Percentiles rank a stretch among this genome's conserved stretches.
These are phyloP conservation scores for Nevesoporus exiguus DNA, from an alignment of 768 basidiomycete genomes.

Conservation along the genomic window DNA sequence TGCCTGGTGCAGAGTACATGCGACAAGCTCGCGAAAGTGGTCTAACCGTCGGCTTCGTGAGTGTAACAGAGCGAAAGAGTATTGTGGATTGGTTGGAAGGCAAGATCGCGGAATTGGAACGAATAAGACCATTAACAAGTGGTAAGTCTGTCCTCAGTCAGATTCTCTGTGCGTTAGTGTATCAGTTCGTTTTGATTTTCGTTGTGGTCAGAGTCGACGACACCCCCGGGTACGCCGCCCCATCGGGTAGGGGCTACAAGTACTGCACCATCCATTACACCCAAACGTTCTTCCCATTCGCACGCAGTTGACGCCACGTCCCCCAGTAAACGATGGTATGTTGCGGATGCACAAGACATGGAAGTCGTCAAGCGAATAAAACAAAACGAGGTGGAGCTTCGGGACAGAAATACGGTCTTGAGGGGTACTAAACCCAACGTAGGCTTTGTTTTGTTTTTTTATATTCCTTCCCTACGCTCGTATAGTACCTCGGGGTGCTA, in stretches of 20 bases:
- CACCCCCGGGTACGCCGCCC: not conserved
- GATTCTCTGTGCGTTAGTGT: not conserved
- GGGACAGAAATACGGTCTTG: conserved; percentile 79
- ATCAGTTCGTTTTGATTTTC: not conserved
- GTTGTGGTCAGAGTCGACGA: not conserved
- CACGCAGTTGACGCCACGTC: conserved; percentile 9
- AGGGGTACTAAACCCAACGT: conserved; percentile 84
- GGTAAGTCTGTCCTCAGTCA: conserved; percentile 11
- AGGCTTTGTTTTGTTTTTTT: conserved; percentile 26
- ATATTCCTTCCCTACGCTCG: not conserved
- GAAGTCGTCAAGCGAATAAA: conserved; percentile 85
- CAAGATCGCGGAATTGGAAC: conserved; percentile 28
- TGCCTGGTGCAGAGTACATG: conserved; percentile 82
- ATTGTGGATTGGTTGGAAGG: conserved; percentile 86
- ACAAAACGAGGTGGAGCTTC: conserved; percentile 71
- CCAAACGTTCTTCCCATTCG: conserved; percentile 20
- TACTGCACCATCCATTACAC: conserved; percentile 20
- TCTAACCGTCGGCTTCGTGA: conserved; percentile 71
- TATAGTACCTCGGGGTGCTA: not conserved
- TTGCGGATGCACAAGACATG: conserved; percentile 60
- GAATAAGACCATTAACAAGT: conserved; percentile 22
- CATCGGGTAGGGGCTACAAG: conserved; percentile 24
- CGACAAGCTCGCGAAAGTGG: conserved; percentile 76
- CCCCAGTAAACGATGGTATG: conserved; percentile 1
- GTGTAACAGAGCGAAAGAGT: conserved; percentile 81